Base-by-base conservation (phyloP, 805 yeast genomes). In the Priceomyces fermenticarens region DNA sequence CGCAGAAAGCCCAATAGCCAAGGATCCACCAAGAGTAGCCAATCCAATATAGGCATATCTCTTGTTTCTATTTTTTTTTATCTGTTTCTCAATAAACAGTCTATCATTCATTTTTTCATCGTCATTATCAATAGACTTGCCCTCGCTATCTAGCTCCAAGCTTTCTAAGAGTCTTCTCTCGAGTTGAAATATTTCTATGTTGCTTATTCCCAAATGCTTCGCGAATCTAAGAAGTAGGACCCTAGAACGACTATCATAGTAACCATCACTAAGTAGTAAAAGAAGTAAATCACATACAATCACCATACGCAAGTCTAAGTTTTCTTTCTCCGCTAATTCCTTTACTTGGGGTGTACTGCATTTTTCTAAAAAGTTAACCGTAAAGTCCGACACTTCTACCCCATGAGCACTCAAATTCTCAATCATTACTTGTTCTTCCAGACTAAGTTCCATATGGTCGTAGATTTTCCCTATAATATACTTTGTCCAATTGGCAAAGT, bases 21-120 rank as follows among this genome's bases (percentile, higher is more conserved):
- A 68, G 1, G 96, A 90, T 2, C 99, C 99, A 23, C 98, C 98
- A 11, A 90, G 74, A 6, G 98, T 93, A 0, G 99, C 99, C 36
- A 93, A 66, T 0, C 98, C 99, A 46, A 93, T 86, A 54, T 87
- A 89, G 39, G 88, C 83, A 59, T 88, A 67, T 55, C 90, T 83
- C 55, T 75, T 82, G 47, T 76, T 78, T 48, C 73, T 75, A 38
- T 81, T 78, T 48, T 70, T 77, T 54, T 80, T 84, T n/a, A 86
- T 72, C 52, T 95, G 82, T 27, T 73, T 75, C 33, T 81, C 81
- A 55, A 93, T 72, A 41, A 87, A 79, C 43, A 78, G 81, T 51
- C 86, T 91, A 52, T 88, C 81, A 81, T 90, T 84, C 9, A 80
- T 75, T 58, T 85, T 85, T 38, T 85, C 91, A 42, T 70, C 75